These are phyloP conservation scores for Globisporangium uncinulatum DNA, from an alignment of 352 stramenopile genomes.

Conservation along the genomic window DNA sequence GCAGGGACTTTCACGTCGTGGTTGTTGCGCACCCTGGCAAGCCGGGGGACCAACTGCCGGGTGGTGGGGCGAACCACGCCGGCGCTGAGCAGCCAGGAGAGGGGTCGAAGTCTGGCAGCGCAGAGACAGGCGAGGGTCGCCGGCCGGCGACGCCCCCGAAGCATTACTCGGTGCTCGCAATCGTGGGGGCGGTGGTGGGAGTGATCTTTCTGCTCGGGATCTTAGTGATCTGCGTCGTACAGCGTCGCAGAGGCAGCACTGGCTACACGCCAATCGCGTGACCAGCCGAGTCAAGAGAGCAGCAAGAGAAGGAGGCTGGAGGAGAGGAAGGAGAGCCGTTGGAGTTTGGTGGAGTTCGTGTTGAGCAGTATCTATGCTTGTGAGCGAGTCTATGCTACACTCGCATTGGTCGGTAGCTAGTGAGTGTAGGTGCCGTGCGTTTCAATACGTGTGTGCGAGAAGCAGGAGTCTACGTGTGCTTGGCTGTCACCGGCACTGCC, in stretches of 20 bases:
- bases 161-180: conserved; percentile 19
- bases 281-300: not conserved
- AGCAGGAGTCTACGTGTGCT: not conserved
- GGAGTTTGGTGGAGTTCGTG: not conserved
- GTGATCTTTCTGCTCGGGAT: conserved; percentile 36
- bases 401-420: not conserved
- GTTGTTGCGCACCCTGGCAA: conserved; percentile 21
- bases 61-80: conserved; percentile 3
- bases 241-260: conserved; percentile 17
- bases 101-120: not conserved
- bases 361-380: conserved; percentile 1
- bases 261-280: conserved; percentile 50
- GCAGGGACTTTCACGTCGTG: conserved; percentile 38
- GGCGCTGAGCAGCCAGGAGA: conserved; percentile 1
- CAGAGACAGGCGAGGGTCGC: not conserved
- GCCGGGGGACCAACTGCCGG: conserved; percentile 9
- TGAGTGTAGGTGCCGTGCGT: not conserved
- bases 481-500: not conserved
- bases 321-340: not conserved
- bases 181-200: conserved; percentile 41
- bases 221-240: conserved; percentile 29
- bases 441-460: not conserved
- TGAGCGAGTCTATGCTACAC: not conserved
- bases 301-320: not conserved
- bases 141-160: conserved; percentile 14